phyloP scores from a whole-genome alignment of 2,329 filamentous ascomycete genomes.

The Trichoderma atrobrunneum region DNA sequence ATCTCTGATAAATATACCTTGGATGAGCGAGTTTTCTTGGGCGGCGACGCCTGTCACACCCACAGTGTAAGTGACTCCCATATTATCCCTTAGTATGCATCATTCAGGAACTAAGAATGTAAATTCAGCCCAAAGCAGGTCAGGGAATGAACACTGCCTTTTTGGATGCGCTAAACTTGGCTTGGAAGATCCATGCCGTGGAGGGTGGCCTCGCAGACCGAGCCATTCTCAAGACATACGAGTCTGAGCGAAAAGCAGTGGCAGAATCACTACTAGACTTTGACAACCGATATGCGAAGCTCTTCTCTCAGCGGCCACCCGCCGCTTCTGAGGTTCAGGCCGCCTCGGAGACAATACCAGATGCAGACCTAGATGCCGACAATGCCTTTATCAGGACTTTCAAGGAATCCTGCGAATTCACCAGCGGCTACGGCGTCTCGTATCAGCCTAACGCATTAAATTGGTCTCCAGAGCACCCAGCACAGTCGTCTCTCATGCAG shows the following conservation, averaged over 20 bases:
- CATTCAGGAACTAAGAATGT: slow-evolving; percentile 34
- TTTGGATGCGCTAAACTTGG: slow-evolving; percentile 80
- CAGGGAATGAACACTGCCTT: slow-evolving; percentile 82
- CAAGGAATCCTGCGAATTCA: slow-evolving; percentile 89
- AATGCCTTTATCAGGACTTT: slow-evolving; percentile 87
- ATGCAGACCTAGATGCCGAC: slow-evolving; percentile 34
- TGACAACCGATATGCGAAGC: slow-evolving; percentile 82
- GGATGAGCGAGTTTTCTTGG: slow-evolving; percentile 69
- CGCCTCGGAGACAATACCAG: slow-evolving; percentile 45
- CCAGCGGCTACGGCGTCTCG: slow-evolving; percentile 84
- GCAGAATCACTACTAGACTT: slow-evolving; percentile 83
- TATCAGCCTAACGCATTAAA: slow-evolving; percentile 82
- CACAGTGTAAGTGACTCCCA: slow-evolving; percentile 58
- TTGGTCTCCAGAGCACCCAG: slow-evolving; percentile 72
- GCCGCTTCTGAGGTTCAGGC: slow-evolving; percentile 68
- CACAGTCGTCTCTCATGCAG: slow-evolving; percentile 67
- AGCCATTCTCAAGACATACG: slow-evolving; percentile 77
- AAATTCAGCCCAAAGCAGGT: slow-evolving; percentile 67
- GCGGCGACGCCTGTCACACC: slow-evolving; percentile 76
- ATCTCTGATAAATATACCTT: slow-evolving; percentile 66
- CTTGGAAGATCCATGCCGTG: slow-evolving; percentile 94
- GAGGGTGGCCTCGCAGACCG: slow-evolving; percentile 77
- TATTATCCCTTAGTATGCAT: neutral
- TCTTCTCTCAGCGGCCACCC: slow-evolving; percentile 79
- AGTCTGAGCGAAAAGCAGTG: slow-evolving; percentile 78